Conservation (phyloP, 2,329 filamentous ascomycete genomes). For the Harringtonia lauricola region DNA sequence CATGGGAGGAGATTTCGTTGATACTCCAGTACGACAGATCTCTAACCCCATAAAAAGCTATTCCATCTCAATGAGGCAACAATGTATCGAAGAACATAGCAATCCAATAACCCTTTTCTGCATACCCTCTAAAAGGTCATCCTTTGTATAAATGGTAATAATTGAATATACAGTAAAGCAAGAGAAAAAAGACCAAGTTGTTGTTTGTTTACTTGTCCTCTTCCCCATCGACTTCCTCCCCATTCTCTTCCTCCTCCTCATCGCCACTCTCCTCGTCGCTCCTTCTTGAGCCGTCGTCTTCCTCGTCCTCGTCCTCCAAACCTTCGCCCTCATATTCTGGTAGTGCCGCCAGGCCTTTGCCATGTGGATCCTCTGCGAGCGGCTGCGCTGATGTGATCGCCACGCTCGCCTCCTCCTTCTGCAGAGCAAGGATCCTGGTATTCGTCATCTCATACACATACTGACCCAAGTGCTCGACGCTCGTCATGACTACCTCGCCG, state of each 20-base stretch:
- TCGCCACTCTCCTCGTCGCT: not conserved
- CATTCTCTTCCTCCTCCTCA: not conserved
- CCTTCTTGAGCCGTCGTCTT: not conserved
- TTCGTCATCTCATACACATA: slow-evolving; percentile 96
- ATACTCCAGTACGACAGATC: too few relatives aligned
- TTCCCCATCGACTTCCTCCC: not conserved
- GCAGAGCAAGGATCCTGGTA: slow-evolving; percentile 39
- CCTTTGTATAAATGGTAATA: too few relatives aligned
- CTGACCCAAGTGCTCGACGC: slow-evolving; percentile 86
- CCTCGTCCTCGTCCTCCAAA: not conserved
- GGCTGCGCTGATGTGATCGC: not conserved
- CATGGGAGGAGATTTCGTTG: too few relatives aligned
- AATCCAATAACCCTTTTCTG: too few relatives aligned
- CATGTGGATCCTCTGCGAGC: not conserved
- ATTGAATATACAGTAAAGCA: too few relatives aligned
- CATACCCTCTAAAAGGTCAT: too few relatives aligned
- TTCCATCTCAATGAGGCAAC: too few relatives aligned
- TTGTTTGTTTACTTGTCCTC: too few relatives aligned
- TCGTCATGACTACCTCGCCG: slow-evolving; percentile 65
- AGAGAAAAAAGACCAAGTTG: too few relatives aligned
- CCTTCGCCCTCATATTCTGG: not conserved
- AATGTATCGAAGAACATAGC: too few relatives aligned
- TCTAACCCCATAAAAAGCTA: too few relatives aligned
- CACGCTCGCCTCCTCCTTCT: slow-evolving; percentile 18
- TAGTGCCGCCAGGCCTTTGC: not conserved